phyloP scores from a whole-genome alignment of 2,329 filamentous ascomycete species.

The Byssochlamys sp. region DNA sequence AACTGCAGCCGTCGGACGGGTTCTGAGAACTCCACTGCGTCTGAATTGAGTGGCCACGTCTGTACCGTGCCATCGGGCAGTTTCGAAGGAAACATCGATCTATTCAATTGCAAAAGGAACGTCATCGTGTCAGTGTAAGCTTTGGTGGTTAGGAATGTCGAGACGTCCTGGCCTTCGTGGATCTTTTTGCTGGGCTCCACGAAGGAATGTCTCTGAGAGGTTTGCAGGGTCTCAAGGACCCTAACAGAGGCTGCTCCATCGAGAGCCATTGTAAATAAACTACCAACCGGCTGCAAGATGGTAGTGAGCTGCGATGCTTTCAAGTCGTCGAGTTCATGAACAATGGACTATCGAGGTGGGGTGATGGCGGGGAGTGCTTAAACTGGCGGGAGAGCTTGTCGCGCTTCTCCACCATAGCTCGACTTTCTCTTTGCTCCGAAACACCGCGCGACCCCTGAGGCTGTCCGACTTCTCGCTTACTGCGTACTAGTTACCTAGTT shows the following conservation, averaged over 20 bases:
- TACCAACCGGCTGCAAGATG: background rate
- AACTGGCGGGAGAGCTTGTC: background rate
- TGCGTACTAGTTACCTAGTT: background rate
- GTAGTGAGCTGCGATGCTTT: background rate
- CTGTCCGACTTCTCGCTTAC: background rate
- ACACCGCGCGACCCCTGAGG: background rate
- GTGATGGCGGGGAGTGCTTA: background rate
- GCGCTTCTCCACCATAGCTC: background rate
- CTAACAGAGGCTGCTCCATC: conserved; percentile 13
- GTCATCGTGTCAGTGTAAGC: conserved; percentile 80
- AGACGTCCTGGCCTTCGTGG: conserved; percentile 72
- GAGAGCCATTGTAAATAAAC: conserved; percentile 11
- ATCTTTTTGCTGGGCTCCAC: conserved; percentile 66
- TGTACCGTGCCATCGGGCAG: conserved; percentile 29
- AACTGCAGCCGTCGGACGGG: conserved; percentile 56
- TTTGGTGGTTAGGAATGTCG: conserved; percentile 65
- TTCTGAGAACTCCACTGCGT: conserved; percentile 41
- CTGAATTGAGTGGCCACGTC: conserved; percentile 40
- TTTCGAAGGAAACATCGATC: conserved; percentile 67
- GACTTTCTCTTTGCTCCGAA: background rate
- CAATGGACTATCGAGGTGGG: background rate
- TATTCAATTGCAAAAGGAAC: conserved; percentile 84
- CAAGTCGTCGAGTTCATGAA: background rate
- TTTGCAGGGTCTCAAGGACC: conserved; percentile 41
- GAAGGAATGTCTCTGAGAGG: conserved; percentile 48